These are phyloP conservation scores for Phytophthora rubi DNA, from an alignment of 352 stramenopile genomes.

Conservation along the genomic window DNA sequence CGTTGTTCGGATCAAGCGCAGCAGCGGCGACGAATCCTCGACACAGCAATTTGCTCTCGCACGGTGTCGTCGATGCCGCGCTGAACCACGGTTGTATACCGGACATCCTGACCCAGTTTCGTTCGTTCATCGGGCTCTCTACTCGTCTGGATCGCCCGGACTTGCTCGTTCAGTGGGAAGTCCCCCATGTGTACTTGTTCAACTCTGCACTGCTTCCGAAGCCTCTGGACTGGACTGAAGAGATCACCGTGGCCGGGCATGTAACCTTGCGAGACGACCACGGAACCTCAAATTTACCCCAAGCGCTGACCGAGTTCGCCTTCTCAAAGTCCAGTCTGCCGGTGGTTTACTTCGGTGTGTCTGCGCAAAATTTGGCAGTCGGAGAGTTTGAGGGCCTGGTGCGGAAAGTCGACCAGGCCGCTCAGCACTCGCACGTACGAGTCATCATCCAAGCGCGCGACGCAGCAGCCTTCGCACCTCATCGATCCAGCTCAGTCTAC, in stretches of 20 bases:
- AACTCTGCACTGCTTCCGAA: slow-evolving; percentile 41
- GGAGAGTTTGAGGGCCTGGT: slow-evolving; percentile 36
- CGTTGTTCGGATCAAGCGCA: not conserved
- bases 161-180: slow-evolving; percentile 41
- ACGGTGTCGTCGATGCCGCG: slow-evolving; percentile 28
- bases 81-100: slow-evolving; percentile 40
- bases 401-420: slow-evolving; percentile 39
- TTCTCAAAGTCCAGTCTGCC: slow-evolving; percentile 11
- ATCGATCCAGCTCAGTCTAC: slow-evolving; percentile 26
- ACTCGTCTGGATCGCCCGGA: slow-evolving; percentile 21
- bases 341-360: slow-evolving; percentile 51
- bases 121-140: slow-evolving; percentile 41
- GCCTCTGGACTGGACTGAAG: slow-evolving; percentile 47
- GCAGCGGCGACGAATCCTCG: not conserved
- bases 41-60: slow-evolving; percentile 37
- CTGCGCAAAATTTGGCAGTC: slow-evolving; percentile 21
- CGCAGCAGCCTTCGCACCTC: not conserved
- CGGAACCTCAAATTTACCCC: not conserved
- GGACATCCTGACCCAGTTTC: slow-evolving; percentile 46
- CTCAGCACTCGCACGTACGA: slow-evolving; percentile 29
- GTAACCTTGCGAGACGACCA: slow-evolving; percentile 28
- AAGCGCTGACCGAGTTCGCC: slow-evolving; percentile 6
- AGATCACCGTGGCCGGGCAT: slow-evolving; percentile 45
- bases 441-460: slow-evolving; percentile 52
- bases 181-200: slow-evolving; percentile 52